Evolutionary conservation across 345 rosid species (phyloP).

Genomic region (Eucalyptus sp.): DNA sequence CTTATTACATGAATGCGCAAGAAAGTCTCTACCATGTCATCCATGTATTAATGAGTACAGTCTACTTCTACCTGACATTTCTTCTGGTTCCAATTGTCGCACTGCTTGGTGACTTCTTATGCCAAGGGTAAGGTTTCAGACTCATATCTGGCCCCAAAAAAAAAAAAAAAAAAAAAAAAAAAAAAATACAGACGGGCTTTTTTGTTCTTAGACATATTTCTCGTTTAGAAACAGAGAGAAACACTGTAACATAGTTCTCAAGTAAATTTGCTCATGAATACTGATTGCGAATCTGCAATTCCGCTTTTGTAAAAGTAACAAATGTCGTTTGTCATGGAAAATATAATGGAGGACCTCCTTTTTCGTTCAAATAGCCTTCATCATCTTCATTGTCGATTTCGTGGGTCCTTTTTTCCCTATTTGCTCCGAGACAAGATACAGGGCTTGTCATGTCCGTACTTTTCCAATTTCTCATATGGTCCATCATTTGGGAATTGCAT

Average conservation of each 20-base stretch:
- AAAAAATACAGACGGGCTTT: not conserved
- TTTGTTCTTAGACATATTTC: not conserved
- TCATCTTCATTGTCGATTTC: not conserved
- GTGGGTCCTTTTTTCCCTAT: not conserved
- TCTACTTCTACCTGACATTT: too few relatives aligned
- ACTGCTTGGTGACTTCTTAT: slow-evolving; percentile 78
- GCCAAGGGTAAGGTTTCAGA: slow-evolving; percentile 50
- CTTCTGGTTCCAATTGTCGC: too few relatives aligned
- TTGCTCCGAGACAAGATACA: not conserved
- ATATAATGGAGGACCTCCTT: not conserved
- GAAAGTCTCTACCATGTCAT: slow-evolving; percentile 68
- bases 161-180: too few relatives aligned
- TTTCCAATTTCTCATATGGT: not conserved
- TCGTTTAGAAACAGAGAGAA: not conserved
- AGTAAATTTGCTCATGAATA: not conserved
- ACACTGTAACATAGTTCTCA: not conserved
- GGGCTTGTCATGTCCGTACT: not conserved
- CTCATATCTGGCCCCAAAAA: not conserved
- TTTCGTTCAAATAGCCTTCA: not conserved
- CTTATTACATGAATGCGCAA: slow-evolving; percentile 21
- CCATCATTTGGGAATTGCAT: not conserved
- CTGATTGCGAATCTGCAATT: not conserved
- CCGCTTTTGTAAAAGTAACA: not conserved
- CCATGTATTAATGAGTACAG: slow-evolving; percentile 56
- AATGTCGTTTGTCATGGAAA: not conserved